phyloP scores from a whole-genome alignment of 192 early-diverging fungal species.

The Pilaira anomala region DNA sequence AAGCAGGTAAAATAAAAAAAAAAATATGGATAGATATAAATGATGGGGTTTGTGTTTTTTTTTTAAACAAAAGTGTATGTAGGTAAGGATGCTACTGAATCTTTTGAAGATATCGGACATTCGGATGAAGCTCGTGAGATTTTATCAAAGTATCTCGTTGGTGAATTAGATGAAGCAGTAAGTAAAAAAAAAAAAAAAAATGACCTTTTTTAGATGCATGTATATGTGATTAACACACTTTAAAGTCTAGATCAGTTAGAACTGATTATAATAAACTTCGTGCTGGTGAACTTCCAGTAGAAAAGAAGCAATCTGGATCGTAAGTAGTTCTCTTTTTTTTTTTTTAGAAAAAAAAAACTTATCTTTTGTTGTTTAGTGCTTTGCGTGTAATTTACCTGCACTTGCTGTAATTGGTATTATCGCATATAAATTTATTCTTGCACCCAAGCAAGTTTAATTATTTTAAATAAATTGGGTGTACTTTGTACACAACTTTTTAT shows the following conservation, averaged over 20 bases:
- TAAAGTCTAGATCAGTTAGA: constrained; percentile 3
- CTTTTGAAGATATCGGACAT: constrained; percentile 96
- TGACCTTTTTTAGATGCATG: background rate
- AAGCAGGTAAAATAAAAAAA: constrained; percentile 80
- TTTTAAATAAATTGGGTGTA: too few relatives aligned
- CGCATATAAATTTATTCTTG: constrained; percentile 32
- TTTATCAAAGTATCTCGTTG: constrained; percentile 42
- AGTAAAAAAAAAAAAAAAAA: too few relatives aligned
- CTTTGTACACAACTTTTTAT: too few relatives aligned
- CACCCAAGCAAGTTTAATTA: constrained; percentile 3
- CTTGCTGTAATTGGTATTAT: constrained; percentile 31
- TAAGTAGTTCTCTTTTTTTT: too few relatives aligned
- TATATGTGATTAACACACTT: background rate
- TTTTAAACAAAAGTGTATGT: background rate
- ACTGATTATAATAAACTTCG: constrained; percentile 16
- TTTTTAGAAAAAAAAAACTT: too few relatives aligned
- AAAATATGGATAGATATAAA: too few relatives aligned
- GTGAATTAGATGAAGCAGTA: constrained; percentile 33
- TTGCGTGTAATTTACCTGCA: constrained; percentile 32
- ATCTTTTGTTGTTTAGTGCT: constrained; percentile 15
- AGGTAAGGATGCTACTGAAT: constrained; percentile 85
- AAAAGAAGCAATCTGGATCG: constrained; percentile 24
- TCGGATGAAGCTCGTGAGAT: constrained; percentile 89
- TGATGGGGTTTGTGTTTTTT: too few relatives aligned
- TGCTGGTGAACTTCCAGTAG: constrained; percentile 29